These are phyloP conservation scores for Sergeia podlipaevii DNA, from an alignment of 208 protist genomes.

Conservation along the genomic window DNA sequence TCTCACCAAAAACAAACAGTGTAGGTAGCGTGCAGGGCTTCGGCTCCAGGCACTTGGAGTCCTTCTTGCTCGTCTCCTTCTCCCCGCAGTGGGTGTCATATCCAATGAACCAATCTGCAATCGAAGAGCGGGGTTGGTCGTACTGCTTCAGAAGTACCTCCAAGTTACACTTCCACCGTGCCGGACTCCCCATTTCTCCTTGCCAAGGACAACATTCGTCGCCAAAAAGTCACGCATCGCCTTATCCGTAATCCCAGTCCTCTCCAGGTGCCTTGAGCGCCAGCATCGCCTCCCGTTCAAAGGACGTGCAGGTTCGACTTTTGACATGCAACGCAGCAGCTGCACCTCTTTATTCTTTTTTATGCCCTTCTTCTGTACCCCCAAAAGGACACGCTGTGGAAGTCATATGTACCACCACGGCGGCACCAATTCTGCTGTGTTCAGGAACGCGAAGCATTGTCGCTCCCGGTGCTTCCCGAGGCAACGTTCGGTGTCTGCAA, in stretches of 20 bases:
- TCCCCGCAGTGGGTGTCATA: neutral
- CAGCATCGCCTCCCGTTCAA: conserved; percentile 44
- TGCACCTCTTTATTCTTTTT: conserved; percentile 8
- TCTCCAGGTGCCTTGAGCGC: conserved; percentile 37
- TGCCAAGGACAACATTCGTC: conserved; percentile 68
- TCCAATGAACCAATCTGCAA: conserved; percentile 39
- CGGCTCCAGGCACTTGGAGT: conserved; percentile 22
- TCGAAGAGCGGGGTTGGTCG: conserved; percentile 39
- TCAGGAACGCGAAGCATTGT: conserved; percentile 7
- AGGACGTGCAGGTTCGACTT: conserved; percentile 41
- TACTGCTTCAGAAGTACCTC: conserved; percentile 39
- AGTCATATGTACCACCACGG: conserved; percentile 78
- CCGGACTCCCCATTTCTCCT: too few relatives aligned
- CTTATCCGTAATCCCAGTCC: conserved; percentile 50
- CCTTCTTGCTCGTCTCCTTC: neutral
- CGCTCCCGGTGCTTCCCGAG: too few relatives aligned
- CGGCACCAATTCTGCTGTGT: conserved; percentile 44
- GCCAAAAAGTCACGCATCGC: conserved; percentile 72
- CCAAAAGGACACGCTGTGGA: conserved; percentile 40
- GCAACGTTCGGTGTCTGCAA: conserved; percentile 18
- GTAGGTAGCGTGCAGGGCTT: conserved; percentile 55
- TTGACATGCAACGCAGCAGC: conserved; percentile 54
- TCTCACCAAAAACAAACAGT: conserved; percentile 82
- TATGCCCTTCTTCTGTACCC: conserved; percentile 3
- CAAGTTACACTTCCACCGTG: conserved; percentile 54